These are phyloP conservation scores for Blastocystis sp. DNA, from an alignment of 352 stramenopile genomes.

Conservation along the genomic window DNA sequence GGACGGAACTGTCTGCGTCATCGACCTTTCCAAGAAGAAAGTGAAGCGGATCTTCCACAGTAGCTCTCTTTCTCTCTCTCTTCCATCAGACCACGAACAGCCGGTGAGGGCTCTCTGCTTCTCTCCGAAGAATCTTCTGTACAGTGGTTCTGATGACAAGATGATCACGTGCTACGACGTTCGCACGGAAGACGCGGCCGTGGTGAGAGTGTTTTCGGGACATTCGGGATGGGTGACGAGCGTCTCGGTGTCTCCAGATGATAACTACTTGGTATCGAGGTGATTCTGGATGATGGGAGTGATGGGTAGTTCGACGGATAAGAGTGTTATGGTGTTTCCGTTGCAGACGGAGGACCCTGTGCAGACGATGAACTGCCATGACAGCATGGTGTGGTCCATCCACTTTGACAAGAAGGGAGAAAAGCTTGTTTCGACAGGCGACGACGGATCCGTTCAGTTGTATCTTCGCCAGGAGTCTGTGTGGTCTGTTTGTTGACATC, in stretches of 20 bases:
- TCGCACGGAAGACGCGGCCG: not conserved
- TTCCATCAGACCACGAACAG: slow-evolving; percentile 14
- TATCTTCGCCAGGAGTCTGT: slow-evolving; percentile 25
- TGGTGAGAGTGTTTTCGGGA: not conserved
- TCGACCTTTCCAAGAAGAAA: not conserved
- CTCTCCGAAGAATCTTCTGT: not conserved
- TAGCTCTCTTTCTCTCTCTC: not conserved
- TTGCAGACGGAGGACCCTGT: not conserved
- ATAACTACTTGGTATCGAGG: slow-evolving; percentile 27
- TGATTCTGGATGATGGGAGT: not conserved
- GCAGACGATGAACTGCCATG: slow-evolving; percentile 25
- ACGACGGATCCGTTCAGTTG: slow-evolving; percentile 44
- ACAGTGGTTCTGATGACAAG: slow-evolving; percentile 37
- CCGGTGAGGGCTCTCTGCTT: not conserved
- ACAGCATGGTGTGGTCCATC: slow-evolving; percentile 38
- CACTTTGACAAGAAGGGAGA: not conserved
- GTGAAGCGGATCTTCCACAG: not conserved
- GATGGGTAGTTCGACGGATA: not conserved
- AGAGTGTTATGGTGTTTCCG: slow-evolving; percentile 14
- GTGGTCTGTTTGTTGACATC: slow-evolving; percentile 31
- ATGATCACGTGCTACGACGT: slow-evolving; percentile 6
- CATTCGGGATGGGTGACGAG: slow-evolving; percentile 12
- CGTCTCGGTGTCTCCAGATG: slow-evolving; percentile 10
- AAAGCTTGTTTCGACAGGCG: slow-evolving; percentile 4
- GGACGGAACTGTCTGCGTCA: slow-evolving; percentile 1